Percentiles rank a stretch among this genome's conserved stretches.
Evolutionary conservation across 345 rosid species (phyloP).

Genomic region (Brassica incana): DNA sequence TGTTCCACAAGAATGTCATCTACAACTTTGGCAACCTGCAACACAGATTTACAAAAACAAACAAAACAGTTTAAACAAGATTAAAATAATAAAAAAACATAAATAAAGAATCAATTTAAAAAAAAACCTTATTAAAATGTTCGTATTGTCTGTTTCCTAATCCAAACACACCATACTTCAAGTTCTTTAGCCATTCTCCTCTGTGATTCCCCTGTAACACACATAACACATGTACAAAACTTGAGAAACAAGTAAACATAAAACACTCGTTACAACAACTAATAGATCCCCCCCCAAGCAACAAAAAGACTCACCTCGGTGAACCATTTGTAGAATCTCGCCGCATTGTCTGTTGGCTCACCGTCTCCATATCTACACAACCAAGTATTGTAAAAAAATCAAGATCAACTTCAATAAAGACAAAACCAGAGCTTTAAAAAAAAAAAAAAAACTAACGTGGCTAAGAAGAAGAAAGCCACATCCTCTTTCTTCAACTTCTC

Average conservation of each 20-base stretch:
- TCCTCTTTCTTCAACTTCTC: slow-evolving; percentile 86
- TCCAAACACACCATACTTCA: slow-evolving; percentile 89
- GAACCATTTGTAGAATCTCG: slow-evolving; percentile 98
- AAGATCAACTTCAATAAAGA: neutral
- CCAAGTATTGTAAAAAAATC: slow-evolving; percentile 14
- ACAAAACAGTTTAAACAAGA: no score
- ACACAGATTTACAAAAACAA: neutral
- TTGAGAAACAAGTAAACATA: slow-evolving; percentile 16
- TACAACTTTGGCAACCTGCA: slow-evolving; percentile 81
- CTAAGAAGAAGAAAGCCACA: slow-evolving; percentile 80
- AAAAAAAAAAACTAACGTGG: slow-evolving; percentile 63
- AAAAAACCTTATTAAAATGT: slow-evolving; percentile 47
- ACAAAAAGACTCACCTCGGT: slow-evolving; percentile 59
- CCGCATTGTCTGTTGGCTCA: slow-evolving; percentile 99
- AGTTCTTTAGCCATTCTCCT: slow-evolving; percentile 59
- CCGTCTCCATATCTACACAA: slow-evolving; percentile 91
- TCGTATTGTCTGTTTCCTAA: slow-evolving; percentile 72
- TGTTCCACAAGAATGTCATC: slow-evolving; percentile 69
- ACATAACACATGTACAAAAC: slow-evolving; percentile 6
- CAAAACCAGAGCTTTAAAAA: neutral
- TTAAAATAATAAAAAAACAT: neutral
- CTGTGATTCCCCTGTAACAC: slow-evolving; percentile 29
- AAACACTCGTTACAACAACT: neutral
- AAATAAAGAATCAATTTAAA: neutral
- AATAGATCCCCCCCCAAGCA: neutral